Evolutionary conservation across 2,329 filamentous ascomycete genomes (phyloP), one percentile per base, ranked within the genome.

Genomic region (Cladophialophora chaetospira): DNA sequence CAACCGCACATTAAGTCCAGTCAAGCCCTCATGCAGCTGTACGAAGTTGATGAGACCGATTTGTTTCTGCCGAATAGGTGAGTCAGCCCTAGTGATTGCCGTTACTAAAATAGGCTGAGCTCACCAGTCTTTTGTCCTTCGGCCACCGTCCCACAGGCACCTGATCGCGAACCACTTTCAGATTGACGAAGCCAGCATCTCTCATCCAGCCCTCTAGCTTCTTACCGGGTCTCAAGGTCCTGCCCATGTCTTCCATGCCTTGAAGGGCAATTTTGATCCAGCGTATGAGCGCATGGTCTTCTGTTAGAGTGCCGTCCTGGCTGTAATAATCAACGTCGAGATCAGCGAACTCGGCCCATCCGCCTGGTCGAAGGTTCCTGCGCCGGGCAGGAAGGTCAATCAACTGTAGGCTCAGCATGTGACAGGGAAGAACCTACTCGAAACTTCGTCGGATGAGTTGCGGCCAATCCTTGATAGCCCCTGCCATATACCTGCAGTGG

Each of bases 381-480:
- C 29, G 8, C 8, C 29, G 29, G 13, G 13, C 8, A 8, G 29
- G 6, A 8, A 33, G 29, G 29, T 33, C 6, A 33, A 33, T 13
- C 29, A 13, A 33, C n/a, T n/a, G n/a, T 8, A 33, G 8, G 8
- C 8, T 33, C 13, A 8, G 6, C 29, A 33, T 8, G 29, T 33
- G 29, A n/a, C 29, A 8, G 8, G 6, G 29, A 13, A 33, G 8
- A 33, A 45, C 42, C 15, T 25, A 45, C 42, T 45, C 42, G 45
- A 63, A 67, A 42, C 61, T 47, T 42, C 46, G 57, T 4, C 26
- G 29, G 55, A 84, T 75, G 1, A 85, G 66, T 10, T 65, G 71
- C 1, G 73, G 73, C 82, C 82, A 85, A 64, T 85, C 75, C 48
- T 75, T 79, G 57, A 85, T 79, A 2, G 78, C 79, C 72, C 80